Evolutionary conservation across 208 protist species (phyloP).

Genomic region (Leptomonas pyrrhocoris): DNA sequence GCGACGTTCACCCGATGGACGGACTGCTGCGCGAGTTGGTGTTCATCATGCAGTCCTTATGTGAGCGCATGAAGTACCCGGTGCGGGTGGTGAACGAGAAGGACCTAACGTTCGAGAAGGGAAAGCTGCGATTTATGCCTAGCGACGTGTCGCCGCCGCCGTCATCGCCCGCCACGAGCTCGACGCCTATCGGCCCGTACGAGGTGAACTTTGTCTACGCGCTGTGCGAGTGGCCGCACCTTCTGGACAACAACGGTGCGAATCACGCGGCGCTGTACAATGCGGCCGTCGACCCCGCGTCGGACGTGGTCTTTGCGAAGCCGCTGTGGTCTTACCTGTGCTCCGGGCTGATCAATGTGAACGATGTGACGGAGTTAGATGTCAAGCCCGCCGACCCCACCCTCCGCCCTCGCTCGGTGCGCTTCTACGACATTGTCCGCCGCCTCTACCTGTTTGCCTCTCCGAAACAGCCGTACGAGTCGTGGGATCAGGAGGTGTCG

Average conservation of each 20-base stretch:
- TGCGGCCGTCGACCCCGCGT: slow-evolving; percentile 49
- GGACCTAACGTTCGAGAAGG: slow-evolving; percentile 43
- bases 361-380: slow-evolving; percentile 9
- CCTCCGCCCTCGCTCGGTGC: slow-evolving; percentile 24
- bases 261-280: slow-evolving; percentile 50
- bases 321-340: slow-evolving; percentile 70
- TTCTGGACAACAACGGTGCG: slow-evolving; percentile 36
- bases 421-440: slow-evolving; percentile 67
- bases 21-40: slow-evolving; percentile 42
- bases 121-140: slow-evolving; percentile 38
- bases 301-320: slow-evolving; percentile 79
- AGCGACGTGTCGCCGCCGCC: slow-evolving; percentile 13
- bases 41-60: slow-evolving; percentile 36
- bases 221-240: slow-evolving; percentile 56
- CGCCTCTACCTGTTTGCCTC: slow-evolving; percentile 53
- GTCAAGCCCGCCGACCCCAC: slow-evolving; percentile 7
- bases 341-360: slow-evolving; percentile 45
- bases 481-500: slow-evolving; percentile 69
- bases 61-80: slow-evolving; percentile 60
- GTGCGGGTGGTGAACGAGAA: slow-evolving; percentile 55
- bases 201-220: slow-evolving; percentile 66
- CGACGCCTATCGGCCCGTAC: slow-evolving; percentile 27
- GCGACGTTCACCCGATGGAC: slow-evolving; percentile 30
- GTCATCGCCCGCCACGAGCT: slow-evolving; percentile 12
- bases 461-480: slow-evolving; percentile 52